Conservation (phyloP, 371 early-diverging fungal species). For the Quaeritorhiza haematococci region DNA sequence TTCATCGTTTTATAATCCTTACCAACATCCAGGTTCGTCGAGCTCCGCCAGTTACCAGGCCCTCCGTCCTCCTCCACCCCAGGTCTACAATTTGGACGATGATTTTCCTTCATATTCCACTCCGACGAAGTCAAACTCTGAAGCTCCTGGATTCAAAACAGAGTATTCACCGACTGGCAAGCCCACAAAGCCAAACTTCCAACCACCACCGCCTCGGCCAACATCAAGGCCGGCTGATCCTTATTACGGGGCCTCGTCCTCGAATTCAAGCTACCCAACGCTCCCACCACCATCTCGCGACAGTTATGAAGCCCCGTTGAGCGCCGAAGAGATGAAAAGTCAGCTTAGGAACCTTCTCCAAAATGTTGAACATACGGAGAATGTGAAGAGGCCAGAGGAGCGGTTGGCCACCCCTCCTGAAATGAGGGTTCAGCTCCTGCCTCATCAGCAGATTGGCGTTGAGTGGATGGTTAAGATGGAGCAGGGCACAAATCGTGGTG, state of each 20-base stretch:
- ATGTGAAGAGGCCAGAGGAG: slow-evolving; percentile 17
- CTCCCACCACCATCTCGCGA: background rate
- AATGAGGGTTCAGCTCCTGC: slow-evolving; percentile 20
- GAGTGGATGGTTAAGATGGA: slow-evolving; percentile 40
- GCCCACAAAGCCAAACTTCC: background rate
- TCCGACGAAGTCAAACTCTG: too few relatives aligned
- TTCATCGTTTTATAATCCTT: too few relatives aligned
- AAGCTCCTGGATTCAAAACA: too few relatives aligned
- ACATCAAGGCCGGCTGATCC: background rate
- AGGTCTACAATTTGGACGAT: too few relatives aligned
- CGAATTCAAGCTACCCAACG: slow-evolving; percentile 1
- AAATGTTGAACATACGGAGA: slow-evolving; percentile 22
- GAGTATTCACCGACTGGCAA: too few relatives aligned
- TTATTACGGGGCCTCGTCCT: background rate
- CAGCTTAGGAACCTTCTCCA: slow-evolving; percentile 22
- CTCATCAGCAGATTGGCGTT: slow-evolving; percentile 37
- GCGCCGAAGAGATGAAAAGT: slow-evolving; percentile 17
- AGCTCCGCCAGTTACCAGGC: too few relatives aligned
- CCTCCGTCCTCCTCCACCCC: too few relatives aligned
- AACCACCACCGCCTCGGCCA: background rate
- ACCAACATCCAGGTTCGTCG: too few relatives aligned
- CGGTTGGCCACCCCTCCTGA: slow-evolving; percentile 16
- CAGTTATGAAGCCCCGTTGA: slow-evolving; percentile 5
- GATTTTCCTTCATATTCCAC: too few relatives aligned
- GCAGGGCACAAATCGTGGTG: slow-evolving; percentile 23